Conservation (phyloP, 306 rosid species). For the Morella rubra region DNA sequence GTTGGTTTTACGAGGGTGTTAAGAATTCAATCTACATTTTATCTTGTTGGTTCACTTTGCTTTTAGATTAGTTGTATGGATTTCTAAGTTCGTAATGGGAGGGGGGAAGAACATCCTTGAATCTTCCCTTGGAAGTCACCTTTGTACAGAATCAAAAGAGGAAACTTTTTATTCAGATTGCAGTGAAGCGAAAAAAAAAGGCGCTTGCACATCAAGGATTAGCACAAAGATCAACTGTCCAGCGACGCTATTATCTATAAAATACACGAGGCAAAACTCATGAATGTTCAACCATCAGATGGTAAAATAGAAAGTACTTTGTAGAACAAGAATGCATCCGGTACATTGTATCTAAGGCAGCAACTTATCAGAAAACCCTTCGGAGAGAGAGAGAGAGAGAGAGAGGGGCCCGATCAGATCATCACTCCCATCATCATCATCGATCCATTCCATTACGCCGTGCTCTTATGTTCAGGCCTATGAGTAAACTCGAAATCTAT, state of each 20-base stretch:
- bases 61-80: too few species aligned
- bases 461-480: conserved; percentile 68
- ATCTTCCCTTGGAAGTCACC: too few species aligned
- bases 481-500: conserved; percentile 72
- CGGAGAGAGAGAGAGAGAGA: background rate
- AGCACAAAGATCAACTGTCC: background rate
- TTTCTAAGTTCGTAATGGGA: too few species aligned
- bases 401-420: background rate
- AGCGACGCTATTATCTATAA: background rate
- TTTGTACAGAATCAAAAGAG: too few species aligned
- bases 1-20: too few species aligned
- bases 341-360: background rate
- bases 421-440: conserved; percentile 14
- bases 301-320: background rate
- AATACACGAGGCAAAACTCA: background rate
- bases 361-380: background rate
- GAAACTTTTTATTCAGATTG: too few species aligned
- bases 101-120: too few species aligned
- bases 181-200: background rate
- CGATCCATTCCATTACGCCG: background rate
- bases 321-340: background rate
- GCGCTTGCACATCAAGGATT: background rate
- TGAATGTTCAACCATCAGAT: background rate
- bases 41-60: too few species aligned
- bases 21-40: too few species aligned